These are phyloP conservation scores for Pistacia vera DNA, from an alignment of 345 rosid species.

Conservation along the genomic window DNA sequence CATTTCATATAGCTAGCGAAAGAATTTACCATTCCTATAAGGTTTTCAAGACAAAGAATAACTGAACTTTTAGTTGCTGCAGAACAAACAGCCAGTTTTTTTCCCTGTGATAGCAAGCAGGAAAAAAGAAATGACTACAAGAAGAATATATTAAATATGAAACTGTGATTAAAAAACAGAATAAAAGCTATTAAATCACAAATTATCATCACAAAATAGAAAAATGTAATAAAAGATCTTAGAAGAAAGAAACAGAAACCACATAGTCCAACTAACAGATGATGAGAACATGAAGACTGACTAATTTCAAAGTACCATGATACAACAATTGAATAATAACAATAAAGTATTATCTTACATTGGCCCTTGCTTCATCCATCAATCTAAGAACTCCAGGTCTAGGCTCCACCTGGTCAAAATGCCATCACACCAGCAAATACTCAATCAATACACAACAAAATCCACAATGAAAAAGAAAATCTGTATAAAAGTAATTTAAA, in stretches of 20 bases:
- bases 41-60: conserved; percentile 84
- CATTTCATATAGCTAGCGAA: neutral
- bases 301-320: neutral
- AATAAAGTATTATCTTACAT: conserved; percentile 51
- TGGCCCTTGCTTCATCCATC: conserved; percentile 93
- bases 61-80: conserved; percentile 99
- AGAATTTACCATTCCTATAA: conserved; percentile 66
- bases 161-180: neutral
- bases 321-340: neutral
- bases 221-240: neutral
- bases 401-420: conserved; percentile 70
- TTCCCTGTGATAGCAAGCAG: conserved; percentile 52
- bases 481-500: neutral
- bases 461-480: neutral
- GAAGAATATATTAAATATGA: neutral
- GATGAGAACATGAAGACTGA: neutral
- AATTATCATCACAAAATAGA: neutral
- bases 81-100: conserved; percentile 81
- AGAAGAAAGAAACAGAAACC: neutral
- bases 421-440: neutral
- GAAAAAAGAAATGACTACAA: neutral
- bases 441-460: neutral
- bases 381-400: conserved; percentile 89
- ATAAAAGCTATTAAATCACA: neutral
- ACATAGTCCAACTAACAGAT: neutral